Percentiles rank a stretch among this genome's conserved stretches.
phyloP scores from a whole-genome alignment of 176 grass and related monocot species.

The Juncus effusus region DNA sequence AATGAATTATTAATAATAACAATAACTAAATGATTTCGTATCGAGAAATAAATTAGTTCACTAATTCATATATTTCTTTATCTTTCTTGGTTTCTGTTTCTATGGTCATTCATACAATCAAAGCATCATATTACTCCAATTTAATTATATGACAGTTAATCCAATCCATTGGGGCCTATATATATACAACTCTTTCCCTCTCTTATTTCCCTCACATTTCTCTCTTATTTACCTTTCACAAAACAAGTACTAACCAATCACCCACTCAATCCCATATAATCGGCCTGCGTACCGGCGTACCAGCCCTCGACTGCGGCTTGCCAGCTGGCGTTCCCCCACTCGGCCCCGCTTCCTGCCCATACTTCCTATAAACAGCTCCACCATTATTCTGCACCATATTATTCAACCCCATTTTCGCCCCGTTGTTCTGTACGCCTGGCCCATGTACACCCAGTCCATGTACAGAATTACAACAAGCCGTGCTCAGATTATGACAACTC shows the following conservation, averaged over 20 bases:
- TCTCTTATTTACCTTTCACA: neutral
- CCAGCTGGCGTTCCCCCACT: neutral
- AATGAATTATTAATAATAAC: too few species aligned
- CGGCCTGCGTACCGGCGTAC: neutral
- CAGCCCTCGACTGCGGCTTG: neutral
- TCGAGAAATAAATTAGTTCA: too few species aligned
- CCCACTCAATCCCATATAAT: neutral
- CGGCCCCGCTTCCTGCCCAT: neutral
- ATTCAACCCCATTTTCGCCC: neutral
- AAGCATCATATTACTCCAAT: too few species aligned
- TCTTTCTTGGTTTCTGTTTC: too few species aligned
- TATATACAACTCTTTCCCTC: neutral
- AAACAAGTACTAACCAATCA: conserved; percentile 8
- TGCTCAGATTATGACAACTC: conserved; percentile 19
- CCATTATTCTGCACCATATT: neutral
- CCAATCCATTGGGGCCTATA: too few species aligned
- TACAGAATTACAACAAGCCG: neutral
- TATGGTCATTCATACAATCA: too few species aligned
- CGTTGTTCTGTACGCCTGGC: neutral
- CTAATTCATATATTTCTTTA: too few species aligned
- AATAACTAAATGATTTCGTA: too few species aligned
- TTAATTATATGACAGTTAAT: too few species aligned
- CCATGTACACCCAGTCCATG: neutral
- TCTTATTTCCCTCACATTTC: neutral
- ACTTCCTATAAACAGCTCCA: neutral